These are phyloP conservation scores for Kurtzmaniella fragi DNA, from an alignment of 805 yeast species.

Conservation along the genomic window DNA sequence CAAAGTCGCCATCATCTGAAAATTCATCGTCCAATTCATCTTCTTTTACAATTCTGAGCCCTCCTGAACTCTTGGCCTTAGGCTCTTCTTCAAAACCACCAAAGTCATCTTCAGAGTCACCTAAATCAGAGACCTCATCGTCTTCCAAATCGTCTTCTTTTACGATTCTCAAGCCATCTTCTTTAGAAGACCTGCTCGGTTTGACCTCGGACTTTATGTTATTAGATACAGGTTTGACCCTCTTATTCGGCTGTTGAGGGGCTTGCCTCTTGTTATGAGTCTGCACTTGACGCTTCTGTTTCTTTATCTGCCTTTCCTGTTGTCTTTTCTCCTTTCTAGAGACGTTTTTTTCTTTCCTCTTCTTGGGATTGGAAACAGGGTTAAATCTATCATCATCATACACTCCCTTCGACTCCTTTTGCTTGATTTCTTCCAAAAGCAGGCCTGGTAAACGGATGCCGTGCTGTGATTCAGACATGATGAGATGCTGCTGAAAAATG, in stretches of 20 bases:
- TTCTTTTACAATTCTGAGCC: no score
- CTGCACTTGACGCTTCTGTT: slow-evolving; percentile 19
- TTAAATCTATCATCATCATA: slow-evolving; percentile 31
- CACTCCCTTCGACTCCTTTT: slow-evolving; percentile 39
- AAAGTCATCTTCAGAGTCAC: slow-evolving; percentile 6
- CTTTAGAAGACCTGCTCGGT: slow-evolving; percentile 1
- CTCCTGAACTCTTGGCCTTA: not conserved
- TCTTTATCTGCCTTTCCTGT: slow-evolving; percentile 27
- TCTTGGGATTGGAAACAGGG: slow-evolving; percentile 8
- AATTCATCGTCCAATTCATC: slow-evolving; percentile 6
- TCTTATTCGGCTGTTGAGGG: slow-evolving; percentile 2
- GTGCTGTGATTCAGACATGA: slow-evolving; percentile 16
- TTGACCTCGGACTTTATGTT: slow-evolving; percentile 5
- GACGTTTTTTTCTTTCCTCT: slow-evolving; percentile 17
- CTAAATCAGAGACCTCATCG: slow-evolving; percentile 14
- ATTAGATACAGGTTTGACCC: slow-evolving; percentile 8
- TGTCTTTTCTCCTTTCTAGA: slow-evolving; percentile 32
- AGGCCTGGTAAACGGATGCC: slow-evolving; percentile 54
- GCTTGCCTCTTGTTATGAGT: not conserved
- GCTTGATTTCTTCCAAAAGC: slow-evolving; percentile 46
- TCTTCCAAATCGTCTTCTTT: slow-evolving; percentile 27
- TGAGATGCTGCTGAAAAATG: not conserved
- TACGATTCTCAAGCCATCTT: slow-evolving; percentile 18
- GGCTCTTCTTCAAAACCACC: slow-evolving; percentile 7
- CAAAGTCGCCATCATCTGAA: slow-evolving; percentile 9